phyloP scores from a whole-genome alignment of 495 filamentous ascomycete species.

The Hypoxylon fuscum region DNA sequence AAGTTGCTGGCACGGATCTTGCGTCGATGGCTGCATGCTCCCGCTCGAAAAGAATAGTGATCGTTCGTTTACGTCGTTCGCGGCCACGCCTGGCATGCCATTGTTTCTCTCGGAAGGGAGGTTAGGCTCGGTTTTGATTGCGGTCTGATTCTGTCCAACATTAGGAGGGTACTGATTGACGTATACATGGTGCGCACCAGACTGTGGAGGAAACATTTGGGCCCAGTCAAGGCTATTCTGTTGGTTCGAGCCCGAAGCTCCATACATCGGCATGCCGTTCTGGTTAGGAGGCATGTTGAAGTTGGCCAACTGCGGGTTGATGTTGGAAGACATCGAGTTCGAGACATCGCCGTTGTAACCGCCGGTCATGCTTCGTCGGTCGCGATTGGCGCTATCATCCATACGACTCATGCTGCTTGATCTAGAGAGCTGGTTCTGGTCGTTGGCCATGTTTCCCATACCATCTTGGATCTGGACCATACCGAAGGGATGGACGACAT shows the following conservation, averaged over 20 bases:
- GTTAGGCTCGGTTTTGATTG: conserved; percentile 61
- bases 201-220: conserved; percentile 71
- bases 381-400: conserved; percentile 58
- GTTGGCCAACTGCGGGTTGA: conserved; percentile 65
- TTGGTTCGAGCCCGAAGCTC: conserved; percentile 53
- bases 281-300: conserved; percentile 63
- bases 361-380: conserved; percentile 63
- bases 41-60: conserved; percentile 51
- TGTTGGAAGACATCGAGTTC: conserved; percentile 62
- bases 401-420: conserved; percentile 66
- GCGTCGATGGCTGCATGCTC: conserved; percentile 50
- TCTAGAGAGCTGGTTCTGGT: conserved; percentile 64
- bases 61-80: conserved; percentile 49
- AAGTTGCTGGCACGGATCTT: conserved; percentile 60
- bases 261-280: conserved; percentile 63
- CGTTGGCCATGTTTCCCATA: conserved; percentile 61
- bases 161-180: conserved; percentile 68
- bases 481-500: conserved; percentile 61
- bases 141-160: conserved; percentile 61
- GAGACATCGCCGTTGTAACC: conserved; percentile 61
- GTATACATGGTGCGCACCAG: conserved; percentile 69
- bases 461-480: conserved; percentile 56
- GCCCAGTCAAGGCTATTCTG: conserved; percentile 69
- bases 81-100: conserved; percentile 52
- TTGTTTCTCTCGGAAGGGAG: conserved; percentile 49